Evolutionary conservation across 1,284 basidiomycete species (phyloP).

Genomic region (Stygiomarasmius scandens): DNA sequence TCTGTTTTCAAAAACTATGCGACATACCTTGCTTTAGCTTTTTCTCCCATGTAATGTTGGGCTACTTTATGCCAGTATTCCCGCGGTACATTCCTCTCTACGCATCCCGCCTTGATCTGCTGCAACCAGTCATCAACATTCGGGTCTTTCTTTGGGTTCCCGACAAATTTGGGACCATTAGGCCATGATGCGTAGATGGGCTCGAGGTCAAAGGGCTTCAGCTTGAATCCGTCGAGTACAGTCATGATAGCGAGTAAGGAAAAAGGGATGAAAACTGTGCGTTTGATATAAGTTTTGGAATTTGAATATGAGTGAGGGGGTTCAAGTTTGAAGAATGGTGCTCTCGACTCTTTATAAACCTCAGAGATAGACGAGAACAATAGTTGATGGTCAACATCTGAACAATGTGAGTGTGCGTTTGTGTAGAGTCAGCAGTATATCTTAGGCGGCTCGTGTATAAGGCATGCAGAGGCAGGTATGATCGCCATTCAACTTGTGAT

Average conservation of each 20-base stretch:
- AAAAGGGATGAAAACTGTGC: neutral
- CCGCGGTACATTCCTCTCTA: conserved; percentile 67
- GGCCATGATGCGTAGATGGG: conserved; percentile 64
- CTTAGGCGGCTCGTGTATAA: no score
- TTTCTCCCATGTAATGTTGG: conserved; percentile 68
- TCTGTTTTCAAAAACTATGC: neutral
- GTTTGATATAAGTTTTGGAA: neutral
- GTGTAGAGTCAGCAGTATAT: no score
- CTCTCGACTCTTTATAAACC: no score
- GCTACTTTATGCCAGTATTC: conserved; percentile 80
- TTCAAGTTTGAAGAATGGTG: no score
- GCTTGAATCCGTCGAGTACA: conserved; percentile 74
- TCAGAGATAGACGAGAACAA: no score
- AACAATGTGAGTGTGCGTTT: no score
- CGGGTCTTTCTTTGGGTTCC: conserved; percentile 66
- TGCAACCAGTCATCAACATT: conserved; percentile 71
- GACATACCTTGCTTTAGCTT: conserved; percentile 50
- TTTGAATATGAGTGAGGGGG: neutral
- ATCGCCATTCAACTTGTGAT: no score
- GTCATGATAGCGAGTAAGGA: neutral
- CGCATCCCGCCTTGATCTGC: conserved; percentile 66
- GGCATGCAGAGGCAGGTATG: no score
- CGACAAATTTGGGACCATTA: conserved; percentile 63
- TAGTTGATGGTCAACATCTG: no score
- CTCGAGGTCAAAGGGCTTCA: conserved; percentile 72